Evolutionary conservation across 2,329 filamentous ascomycete species (phyloP).

Genomic region (Neonectria ditissima): DNA sequence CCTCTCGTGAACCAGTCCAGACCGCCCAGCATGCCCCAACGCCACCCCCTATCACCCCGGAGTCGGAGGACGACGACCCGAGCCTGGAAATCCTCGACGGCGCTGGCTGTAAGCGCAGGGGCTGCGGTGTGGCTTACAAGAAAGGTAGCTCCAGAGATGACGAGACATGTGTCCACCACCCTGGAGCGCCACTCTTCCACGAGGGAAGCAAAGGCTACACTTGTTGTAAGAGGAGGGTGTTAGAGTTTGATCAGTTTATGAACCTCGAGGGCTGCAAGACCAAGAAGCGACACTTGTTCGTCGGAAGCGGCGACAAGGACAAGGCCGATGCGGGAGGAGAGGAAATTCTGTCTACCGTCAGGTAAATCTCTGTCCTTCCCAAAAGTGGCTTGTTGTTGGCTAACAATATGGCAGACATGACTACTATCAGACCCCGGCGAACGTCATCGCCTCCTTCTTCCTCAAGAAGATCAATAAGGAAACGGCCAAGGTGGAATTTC

Average conservation of each 20-base stretch:
- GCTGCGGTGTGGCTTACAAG: slow-evolving; percentile 76
- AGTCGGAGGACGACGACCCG: slow-evolving; percentile 90
- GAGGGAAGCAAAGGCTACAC: slow-evolving; percentile 98
- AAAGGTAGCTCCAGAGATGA: slow-evolving; percentile 70
- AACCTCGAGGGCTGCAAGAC: slow-evolving; percentile 92
- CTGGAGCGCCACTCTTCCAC: slow-evolving; percentile 92
- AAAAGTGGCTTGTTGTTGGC: not conserved
- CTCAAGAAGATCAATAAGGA: slow-evolving; percentile 96
- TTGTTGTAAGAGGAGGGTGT: slow-evolving; percentile 93
- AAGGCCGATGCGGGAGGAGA: slow-evolving; percentile 65
- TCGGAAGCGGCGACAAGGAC: slow-evolving; percentile 79
- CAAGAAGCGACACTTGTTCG: slow-evolving; percentile 84
- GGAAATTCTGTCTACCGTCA: slow-evolving; percentile 81
- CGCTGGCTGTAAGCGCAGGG: slow-evolving; percentile 80
- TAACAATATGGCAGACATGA: slow-evolving; percentile 66
- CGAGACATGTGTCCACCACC: slow-evolving; percentile 89
- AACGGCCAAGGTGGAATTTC: slow-evolving; percentile 78
- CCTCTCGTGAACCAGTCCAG: slow-evolving; percentile 54
- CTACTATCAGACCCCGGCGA: slow-evolving; percentile 91
- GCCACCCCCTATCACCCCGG: slow-evolving; percentile 72
- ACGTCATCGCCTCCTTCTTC: slow-evolving; percentile 92
- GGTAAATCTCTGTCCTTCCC: slow-evolving; percentile 61
- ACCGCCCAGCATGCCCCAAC: slow-evolving; percentile 61
- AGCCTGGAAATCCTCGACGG: slow-evolving; percentile 78
- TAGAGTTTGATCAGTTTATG: slow-evolving; percentile 99